Percentiles rank a stretch among this genome's conserved stretches.
phyloP scores from a whole-genome alignment of 2,329 filamentous ascomycete genomes.

The Anthostomella pinea region DNA sequence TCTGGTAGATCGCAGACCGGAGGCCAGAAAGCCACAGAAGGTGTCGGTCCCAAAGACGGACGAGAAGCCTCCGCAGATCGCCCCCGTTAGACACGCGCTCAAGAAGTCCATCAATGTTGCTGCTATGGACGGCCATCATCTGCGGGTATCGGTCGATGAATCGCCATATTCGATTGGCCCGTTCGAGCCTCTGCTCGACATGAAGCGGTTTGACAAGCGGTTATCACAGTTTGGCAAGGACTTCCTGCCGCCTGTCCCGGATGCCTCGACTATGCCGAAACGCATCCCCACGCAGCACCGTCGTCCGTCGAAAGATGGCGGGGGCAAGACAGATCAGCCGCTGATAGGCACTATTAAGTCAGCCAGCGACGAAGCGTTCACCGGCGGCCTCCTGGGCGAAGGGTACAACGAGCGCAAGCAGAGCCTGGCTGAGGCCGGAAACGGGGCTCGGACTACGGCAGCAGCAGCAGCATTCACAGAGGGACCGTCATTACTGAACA shows the following conservation, averaged over 20 bases:
- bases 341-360: slow-evolving; percentile 29
- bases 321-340: slow-evolving; percentile 19
- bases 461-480: slow-evolving; percentile 53
- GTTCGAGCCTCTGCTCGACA: slow-evolving; percentile 66
- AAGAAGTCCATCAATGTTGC: slow-evolving; percentile 32
- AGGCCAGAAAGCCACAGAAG: slow-evolving; percentile 28
- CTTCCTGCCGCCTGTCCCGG: slow-evolving; percentile 30
- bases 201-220: slow-evolving; percentile 55
- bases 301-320: slow-evolving; percentile 15
- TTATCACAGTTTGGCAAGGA: slow-evolving; percentile 49
- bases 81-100: slow-evolving; percentile 24
- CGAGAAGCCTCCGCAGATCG: slow-evolving; percentile 30
- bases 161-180: slow-evolving; percentile 62
- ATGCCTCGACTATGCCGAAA: slow-evolving; percentile 26
- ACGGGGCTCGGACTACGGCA: slow-evolving; percentile 24
- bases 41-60: slow-evolving; percentile 28
- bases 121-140: slow-evolving; percentile 33
- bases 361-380: slow-evolving; percentile 43
- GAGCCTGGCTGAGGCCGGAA: slow-evolving; percentile 28
- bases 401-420: slow-evolving; percentile 47
- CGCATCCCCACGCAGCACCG: slow-evolving; percentile 21
- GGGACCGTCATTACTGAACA: slow-evolving; percentile 56
- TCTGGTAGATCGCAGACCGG: slow-evolving; percentile 64
- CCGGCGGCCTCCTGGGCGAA: slow-evolving; percentile 50
- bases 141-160: slow-evolving; percentile 44